Conservation (phyloP, 202 grass and related monocot genomes). For the Setaria italica region DNA sequence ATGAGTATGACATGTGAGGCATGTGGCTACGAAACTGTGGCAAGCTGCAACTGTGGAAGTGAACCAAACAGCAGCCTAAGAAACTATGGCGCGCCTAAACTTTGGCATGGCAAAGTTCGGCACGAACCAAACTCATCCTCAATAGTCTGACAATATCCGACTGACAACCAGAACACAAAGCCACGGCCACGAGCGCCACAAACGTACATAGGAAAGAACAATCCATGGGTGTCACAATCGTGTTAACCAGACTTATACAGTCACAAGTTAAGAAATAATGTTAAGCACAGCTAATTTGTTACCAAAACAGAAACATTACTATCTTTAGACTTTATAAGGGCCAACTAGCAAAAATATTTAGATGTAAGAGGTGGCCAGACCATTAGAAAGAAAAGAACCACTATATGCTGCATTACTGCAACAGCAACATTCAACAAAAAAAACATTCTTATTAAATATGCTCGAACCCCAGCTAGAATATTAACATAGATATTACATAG, state of each 20-base stretch:
- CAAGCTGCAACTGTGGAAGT: no score
- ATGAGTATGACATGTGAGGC: no score
- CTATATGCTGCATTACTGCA: not conserved
- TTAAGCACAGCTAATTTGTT: constrained; percentile 18
- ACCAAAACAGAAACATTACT: not conserved
- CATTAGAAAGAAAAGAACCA: constrained; percentile 24
- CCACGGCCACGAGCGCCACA: constrained; percentile 6
- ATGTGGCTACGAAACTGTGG: no score
- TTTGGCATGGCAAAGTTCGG: no score
- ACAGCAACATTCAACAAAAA: not conserved
- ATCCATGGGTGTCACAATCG: no score
- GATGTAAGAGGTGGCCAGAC: not conserved
- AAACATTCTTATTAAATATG: not conserved
- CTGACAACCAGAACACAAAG: not conserved
- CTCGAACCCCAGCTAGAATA: constrained; percentile 14
- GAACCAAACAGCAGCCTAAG: no score
- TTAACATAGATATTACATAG: constrained; percentile 13
- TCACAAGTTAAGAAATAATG: constrained; percentile 1
- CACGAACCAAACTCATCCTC: no score
- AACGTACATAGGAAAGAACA: not conserved
- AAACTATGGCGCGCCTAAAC: no score
- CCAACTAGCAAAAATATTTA: not conserved
- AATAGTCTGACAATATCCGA: not conserved
- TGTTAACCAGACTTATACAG: no score
- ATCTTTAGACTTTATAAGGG: not conserved